phyloP scores from a whole-genome alignment of 179 eudicot species.

The Nepenthes alata region DNA sequence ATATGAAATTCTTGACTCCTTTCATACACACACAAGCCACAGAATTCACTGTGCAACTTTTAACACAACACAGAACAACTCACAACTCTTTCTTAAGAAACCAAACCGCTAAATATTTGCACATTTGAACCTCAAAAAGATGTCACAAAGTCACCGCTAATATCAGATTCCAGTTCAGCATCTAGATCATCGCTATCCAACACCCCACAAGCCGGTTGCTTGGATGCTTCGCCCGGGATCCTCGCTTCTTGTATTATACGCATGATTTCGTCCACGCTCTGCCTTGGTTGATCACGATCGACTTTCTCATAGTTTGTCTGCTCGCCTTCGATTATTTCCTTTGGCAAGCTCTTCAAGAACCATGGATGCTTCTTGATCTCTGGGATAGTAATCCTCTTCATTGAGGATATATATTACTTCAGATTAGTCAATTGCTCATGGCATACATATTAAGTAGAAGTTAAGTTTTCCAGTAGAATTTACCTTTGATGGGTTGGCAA shows the following conservation, averaged over 20 bases:
- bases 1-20: no score
- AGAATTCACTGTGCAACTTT: no score
- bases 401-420: not conserved
- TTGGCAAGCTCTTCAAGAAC: slow-evolving; percentile 46
- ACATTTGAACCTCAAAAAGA: no score
- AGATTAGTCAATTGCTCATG: not conserved
- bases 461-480: not conserved
- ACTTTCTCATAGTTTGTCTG: slow-evolving; percentile 23
- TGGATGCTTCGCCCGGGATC: slow-evolving; percentile 19
- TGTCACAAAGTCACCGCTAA: slow-evolving; percentile 36
- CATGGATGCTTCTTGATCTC: slow-evolving; percentile 74
- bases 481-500: slow-evolving; percentile 65
- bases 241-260: slow-evolving; percentile 40
- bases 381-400: slow-evolving; percentile 63
- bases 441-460: not conserved
- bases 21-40: no score
- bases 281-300: slow-evolving; percentile 10
- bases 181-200: slow-evolving; percentile 31
- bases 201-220: slow-evolving; percentile 15
- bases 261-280: slow-evolving; percentile 54
- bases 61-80: no score
- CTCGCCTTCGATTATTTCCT: slow-evolving; percentile 41
- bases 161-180: slow-evolving; percentile 31
- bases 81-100: no score
- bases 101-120: no score